These are phyloP conservation scores for Mortierella sp. DNA, from an alignment of 371 early-diverging fungal species.

Conservation along the genomic window DNA sequence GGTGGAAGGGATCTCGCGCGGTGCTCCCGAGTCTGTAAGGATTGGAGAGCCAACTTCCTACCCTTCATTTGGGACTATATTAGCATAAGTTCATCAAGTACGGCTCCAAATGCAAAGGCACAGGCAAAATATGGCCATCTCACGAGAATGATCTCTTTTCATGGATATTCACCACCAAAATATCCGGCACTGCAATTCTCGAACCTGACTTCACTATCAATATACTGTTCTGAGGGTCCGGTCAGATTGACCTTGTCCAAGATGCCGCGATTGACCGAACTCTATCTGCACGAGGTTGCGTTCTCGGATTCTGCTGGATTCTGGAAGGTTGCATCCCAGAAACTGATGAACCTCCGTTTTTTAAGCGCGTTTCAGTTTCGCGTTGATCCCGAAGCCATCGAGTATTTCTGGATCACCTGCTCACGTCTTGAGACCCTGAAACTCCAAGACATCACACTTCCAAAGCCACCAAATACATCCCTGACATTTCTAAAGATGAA, in stretches of 20 bases:
- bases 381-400: background rate
- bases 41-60: background rate
- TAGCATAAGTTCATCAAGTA: background rate
- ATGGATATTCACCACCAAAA: too few species aligned
- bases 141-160: background rate
- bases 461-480: background rate
- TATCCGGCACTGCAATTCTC: background rate
- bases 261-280: background rate
- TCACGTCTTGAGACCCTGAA: background rate
- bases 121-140: background rate
- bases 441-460: background rate
- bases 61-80: background rate
- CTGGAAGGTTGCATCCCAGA: background rate
- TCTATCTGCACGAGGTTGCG: background rate
- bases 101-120: background rate
- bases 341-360: background rate
- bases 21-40: background rate
- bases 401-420: background rate
- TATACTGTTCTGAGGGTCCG: background rate
- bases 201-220: background rate
- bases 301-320: background rate
- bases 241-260: background rate
- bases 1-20: background rate
- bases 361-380: background rate
- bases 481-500: background rate